Base-by-base conservation (phyloP, 2,329 filamentous ascomycete genomes). In the Cordyceps javanica region DNA sequence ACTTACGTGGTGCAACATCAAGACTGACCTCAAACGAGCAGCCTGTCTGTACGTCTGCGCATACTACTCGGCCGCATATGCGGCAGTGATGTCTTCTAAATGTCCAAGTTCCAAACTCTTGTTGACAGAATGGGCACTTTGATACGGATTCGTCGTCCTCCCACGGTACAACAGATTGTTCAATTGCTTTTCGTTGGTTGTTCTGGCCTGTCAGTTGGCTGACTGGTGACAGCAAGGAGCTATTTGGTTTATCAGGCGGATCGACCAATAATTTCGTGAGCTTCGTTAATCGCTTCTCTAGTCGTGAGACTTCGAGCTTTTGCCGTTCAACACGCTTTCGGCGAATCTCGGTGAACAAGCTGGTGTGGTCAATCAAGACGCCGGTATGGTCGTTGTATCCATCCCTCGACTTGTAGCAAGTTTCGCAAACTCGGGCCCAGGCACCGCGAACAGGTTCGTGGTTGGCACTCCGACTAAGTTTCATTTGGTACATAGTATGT, bases 401-500 rank as follows among this genome's bases (percentile, higher is more conserved):
- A 26, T 92, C 90, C 66, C 94, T 83, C 53, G 91, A 96, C 75
- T 97, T 97, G 75, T 94, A 99, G 74, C 94, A 99, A n/a, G 94
- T 97, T 75, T 99, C 94, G 69, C 94, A 99, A 2, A 97, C 93
- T 53, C 94, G 78, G 65, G 90, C 96, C 94, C 94, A 99, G 64
- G 90, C 83, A 8, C 94, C 94, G 61, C 93, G 80, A 1, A 94
- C 84, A 0, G 94, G 93, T 62, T 99, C 94, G 72, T 97, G 91
- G 59, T 87, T 82, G 4, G 94, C 94, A 30, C 91, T 88, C 56
- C 92, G 81, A 9, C 92, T 96, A 11, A 99, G 79, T 77, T 95
- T 97, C 89, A 97, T 97, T 75, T 99, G 93, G 69, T 97, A 99
- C 92, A 99, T 96, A 54, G 94, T 97, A 70, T 99, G 94, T 65